phyloP scores from a whole-genome alignment of 768 basidiomycete genomes.

The Lactarius indigo region DNA sequence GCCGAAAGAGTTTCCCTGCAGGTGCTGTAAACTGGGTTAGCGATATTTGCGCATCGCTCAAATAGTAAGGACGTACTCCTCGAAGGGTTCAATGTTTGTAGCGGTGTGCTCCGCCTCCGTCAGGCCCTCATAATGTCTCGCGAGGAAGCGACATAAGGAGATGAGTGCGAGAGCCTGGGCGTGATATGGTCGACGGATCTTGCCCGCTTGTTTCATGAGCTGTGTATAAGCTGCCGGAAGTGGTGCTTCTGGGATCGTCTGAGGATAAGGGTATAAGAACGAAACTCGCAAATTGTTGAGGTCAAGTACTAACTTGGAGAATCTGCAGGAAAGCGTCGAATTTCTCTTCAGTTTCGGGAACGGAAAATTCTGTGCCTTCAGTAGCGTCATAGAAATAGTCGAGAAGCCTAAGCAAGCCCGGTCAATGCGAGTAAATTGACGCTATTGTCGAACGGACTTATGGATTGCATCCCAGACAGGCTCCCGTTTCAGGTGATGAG shows the following conservation, averaged over 20 bases:
- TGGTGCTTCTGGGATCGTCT: conserved; percentile 23
- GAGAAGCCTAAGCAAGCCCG: conserved; percentile 9
- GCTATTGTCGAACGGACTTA: background rate
- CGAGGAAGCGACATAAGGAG: conserved; percentile 21
- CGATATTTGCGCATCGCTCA: background rate
- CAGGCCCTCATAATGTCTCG: conserved; percentile 19
- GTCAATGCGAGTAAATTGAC: background rate
- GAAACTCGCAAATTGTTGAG: background rate
- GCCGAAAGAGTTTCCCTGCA: conserved; percentile 13
- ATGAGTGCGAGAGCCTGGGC: conserved; percentile 20
- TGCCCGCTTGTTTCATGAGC: conserved; percentile 20
- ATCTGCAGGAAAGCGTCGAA: conserved; percentile 7
- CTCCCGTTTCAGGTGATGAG: conserved; percentile 17
- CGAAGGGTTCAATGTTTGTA: conserved; percentile 18
- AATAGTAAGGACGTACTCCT: conserved; percentile 10
- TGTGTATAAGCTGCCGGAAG: conserved; percentile 18
- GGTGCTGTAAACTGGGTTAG: conserved; percentile 1
- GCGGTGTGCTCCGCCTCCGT: conserved; percentile 15
- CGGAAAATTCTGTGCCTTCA: background rate
- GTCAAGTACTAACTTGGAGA: conserved; percentile 5
- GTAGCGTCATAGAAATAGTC: conserved; percentile 12
- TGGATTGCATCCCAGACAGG: conserved; percentile 11
- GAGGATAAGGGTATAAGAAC: background rate
- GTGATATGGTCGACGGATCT: conserved; percentile 18
- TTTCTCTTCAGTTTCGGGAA: background rate